Percentiles rank a stretch among this genome's conserved stretches.
phyloP scores from a whole-genome alignment of 352 stramenopile genomes.

The Phytophthora europaea region DNA sequence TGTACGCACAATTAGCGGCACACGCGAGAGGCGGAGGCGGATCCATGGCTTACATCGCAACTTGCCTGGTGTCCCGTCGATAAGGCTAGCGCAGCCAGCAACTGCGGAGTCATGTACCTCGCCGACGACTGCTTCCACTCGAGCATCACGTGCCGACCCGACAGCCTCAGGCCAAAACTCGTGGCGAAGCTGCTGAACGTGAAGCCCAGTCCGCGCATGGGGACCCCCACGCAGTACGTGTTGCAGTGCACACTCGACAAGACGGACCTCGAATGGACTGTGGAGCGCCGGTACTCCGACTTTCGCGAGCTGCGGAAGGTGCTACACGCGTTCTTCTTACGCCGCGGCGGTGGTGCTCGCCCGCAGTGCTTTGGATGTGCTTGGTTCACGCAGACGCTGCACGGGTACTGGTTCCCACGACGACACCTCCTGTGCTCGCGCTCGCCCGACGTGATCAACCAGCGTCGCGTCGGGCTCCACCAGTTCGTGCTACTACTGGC shows the following conservation, averaged over 20 bases:
- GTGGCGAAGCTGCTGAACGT: slow-evolving; percentile 51
- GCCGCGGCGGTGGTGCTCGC: slow-evolving; percentile 25
- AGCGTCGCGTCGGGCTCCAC: slow-evolving; percentile 61
- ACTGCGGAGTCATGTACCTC: slow-evolving; percentile 25
- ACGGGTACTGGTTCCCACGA: slow-evolving; percentile 68
- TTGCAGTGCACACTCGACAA: slow-evolving; percentile 52
- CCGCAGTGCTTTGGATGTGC: slow-evolving; percentile 81
- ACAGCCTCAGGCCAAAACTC: slow-evolving; percentile 62
- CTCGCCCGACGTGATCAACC: slow-evolving; percentile 48
- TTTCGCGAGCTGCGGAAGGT: slow-evolving; percentile 68
- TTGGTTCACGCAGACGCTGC: slow-evolving; percentile 76
- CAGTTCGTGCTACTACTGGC: slow-evolving; percentile 66
- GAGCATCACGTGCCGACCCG: slow-evolving; percentile 60
- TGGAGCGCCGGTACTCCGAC: slow-evolving; percentile 78
- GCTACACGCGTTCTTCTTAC: slow-evolving; percentile 63
- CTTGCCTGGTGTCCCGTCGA: slow-evolving; percentile 9
- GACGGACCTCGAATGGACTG: slow-evolving; percentile 62
- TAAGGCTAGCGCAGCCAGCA: not conserved
- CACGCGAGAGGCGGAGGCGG: not conserved
- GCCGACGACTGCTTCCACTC: slow-evolving; percentile 58
- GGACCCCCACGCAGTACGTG: slow-evolving; percentile 49
- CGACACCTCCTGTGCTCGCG: slow-evolving; percentile 69
- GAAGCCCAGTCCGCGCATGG: slow-evolving; percentile 16
- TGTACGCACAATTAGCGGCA: not conserved
- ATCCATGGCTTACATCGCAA: slow-evolving; percentile 22